Evolutionary conservation across 768 basidiomycete species (phyloP), one percentile per base, ranked within the genome.

Genomic region (Podaxis sp.): DNA sequence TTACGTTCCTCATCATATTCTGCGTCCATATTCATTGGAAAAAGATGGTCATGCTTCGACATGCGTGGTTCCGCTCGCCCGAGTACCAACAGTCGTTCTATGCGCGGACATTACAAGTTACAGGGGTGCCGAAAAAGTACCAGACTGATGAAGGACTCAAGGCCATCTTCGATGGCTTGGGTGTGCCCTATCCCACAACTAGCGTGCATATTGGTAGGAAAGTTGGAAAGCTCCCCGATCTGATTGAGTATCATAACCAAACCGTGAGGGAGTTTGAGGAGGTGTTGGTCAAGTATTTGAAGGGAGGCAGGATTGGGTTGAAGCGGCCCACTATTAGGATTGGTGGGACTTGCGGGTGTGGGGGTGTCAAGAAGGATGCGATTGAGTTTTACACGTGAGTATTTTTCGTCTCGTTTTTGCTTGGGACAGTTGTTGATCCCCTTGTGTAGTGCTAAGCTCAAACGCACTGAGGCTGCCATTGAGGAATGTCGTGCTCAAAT

Each of bases 251-350:
- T 67, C 93, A 95, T 72, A 98, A 98, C 72, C 77, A 86, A 57
- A 89, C 93, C n/a, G 96, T 99, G n/a, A 82, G 90, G 51, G 88
- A 96, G 66, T 84, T 98, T 60, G 97, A 99, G 71, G 79, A 84
- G 38, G 81, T 94, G 53, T 82, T 99, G 35, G 96, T 98, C 59
- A 86, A 84, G 57, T 98, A 97, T 71, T 82, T 98, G 62, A 95
- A 93, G 66, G 87, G 83, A 6, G 93, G 91, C 1, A 84, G 79
- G 67, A 79, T 95, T 38, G 92, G 82, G 51, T 86, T 85, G 66
- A 91, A 89, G 61, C 79, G 97, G 36, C 97, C 97, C 1, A 90
- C 79, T 2, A 86, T 95, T 63, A 82, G 83, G 14, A 74, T 91
- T 13, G 95, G 95, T 16, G 91, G 88, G 1, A 86, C 82, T 60